Percentiles rank a stretch among this genome's conserved stretches.
Conservation (phyloP, 2,329 filamentous ascomycete species). For the Pyricularia pennisetigena region DNA sequence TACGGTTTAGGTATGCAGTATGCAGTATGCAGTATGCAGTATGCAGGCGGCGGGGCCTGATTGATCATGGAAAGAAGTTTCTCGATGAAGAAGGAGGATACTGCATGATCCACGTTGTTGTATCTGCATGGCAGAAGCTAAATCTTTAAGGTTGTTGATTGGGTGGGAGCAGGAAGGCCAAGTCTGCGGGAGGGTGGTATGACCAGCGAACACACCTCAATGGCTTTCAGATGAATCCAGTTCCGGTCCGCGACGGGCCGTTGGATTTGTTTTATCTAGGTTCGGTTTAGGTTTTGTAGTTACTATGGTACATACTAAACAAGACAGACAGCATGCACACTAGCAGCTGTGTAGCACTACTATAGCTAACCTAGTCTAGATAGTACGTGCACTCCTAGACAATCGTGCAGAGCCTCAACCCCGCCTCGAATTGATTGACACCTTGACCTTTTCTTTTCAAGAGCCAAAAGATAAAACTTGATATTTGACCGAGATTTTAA, state of each 20-base stretch:
- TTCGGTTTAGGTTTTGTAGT: background rate
- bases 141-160: background rate
- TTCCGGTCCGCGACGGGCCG: background rate
- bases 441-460: no score
- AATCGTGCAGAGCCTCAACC: no score
- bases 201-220: background rate
- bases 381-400: no score
- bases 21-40: background rate
- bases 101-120: background rate
- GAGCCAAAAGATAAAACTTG: no score
- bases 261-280: background rate
- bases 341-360: no score
- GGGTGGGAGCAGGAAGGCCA: background rate
- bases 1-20: background rate
- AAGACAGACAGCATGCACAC: no score
- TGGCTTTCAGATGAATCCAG: background rate
- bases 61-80: background rate
- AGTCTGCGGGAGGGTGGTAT: background rate
- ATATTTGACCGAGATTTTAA: no score
- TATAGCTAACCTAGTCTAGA: no score
- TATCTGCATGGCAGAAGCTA: background rate
- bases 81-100: background rate
- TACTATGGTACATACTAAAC: no score
- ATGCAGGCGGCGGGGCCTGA: background rate
- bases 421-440: no score